phyloP scores from a whole-genome alignment of 352 stramenopile species.

The Globisporangium middletonii region DNA sequence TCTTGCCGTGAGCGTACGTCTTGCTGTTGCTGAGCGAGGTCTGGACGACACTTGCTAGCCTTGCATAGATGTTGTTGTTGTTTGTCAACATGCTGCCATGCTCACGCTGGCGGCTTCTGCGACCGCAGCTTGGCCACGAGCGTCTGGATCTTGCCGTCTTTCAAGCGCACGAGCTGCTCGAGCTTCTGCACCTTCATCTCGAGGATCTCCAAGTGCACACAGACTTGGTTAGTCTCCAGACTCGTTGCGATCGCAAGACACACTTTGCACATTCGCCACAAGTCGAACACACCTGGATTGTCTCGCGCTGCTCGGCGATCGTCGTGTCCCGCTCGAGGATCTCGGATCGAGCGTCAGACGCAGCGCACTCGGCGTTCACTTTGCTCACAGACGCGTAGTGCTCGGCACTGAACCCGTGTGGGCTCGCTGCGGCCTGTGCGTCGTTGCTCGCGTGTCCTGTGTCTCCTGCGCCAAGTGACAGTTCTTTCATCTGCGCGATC shows the following conservation, averaged over 20 bases:
- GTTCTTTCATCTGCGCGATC: slow-evolving; percentile 16
- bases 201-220: slow-evolving; percentile 59
- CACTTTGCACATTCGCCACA: no score
- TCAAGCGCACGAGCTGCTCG: slow-evolving; percentile 92
- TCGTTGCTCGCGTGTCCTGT: background rate
- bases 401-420: slow-evolving; percentile 11
- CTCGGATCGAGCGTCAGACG: slow-evolving; percentile 20
- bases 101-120: slow-evolving; percentile 42
- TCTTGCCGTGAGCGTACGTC: no score
- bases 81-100: background rate
- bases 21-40: no score
- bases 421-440: background rate
- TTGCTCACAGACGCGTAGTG: slow-evolving; percentile 8
- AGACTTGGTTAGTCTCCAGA: background rate
- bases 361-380: slow-evolving; percentile 9
- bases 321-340: slow-evolving; percentile 70
- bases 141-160: slow-evolving; percentile 92
- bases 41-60: background rate
- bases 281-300: slow-evolving; percentile 43
- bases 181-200: slow-evolving; percentile 95
- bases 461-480: slow-evolving; percentile 5
- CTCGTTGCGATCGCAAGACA: background rate
- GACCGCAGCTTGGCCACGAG: slow-evolving; percentile 81
- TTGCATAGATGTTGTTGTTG: background rate
- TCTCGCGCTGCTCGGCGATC: slow-evolving; percentile 86